Evolutionary conservation across 148 eudicot species (phyloP), one percentile per base, ranked within the genome.

Genomic region (Agrostemma githago): DNA sequence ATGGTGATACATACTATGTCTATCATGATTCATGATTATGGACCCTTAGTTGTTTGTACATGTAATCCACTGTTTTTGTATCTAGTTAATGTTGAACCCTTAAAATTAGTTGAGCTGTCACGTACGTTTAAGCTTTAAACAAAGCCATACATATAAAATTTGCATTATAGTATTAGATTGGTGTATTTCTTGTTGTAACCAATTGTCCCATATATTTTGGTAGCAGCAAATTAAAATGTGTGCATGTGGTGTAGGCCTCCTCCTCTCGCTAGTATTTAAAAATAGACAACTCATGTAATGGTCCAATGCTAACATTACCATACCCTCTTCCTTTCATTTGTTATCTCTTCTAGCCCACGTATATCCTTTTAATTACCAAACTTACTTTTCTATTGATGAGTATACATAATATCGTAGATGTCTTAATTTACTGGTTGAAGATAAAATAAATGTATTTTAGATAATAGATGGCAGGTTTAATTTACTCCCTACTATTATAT

Each of bases 221-320:
- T 48, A 34, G 1, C 46, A 63, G 8, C 54, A 72, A 66, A 15
- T 44, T 48, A 48, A 57, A 21, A 44, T 40, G 17, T 77, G 16
- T 66, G 60, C 81, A 79, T 73, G 72, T 74, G 78, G 74, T 74
- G 78, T 68, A 74, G 74, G 82, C 82, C 34, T 26, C 34, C 34
- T 74, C 78, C 72, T 79, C 75, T 20, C 72, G 65, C 78, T 63
- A 70, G 53, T 74, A 74, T 71, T 74, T 75, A 64, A 60, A 60
- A 79, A 70, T 79, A 17, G 75, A 79, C 72, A 74, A 70, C 71
- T 74, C 82, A 70, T 69, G 40, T 40, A 74, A 54, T 74, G 81
- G 81, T 43, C 77, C 76, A 73, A 79, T 72, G 41, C 66, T 77
- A 68, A 73, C 81, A 60, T 20, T 14, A 64, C 46, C 34, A 26